These are phyloP conservation scores for Haplosporangium sp. DNA, from an alignment of 371 early-diverging fungal genomes.

Conservation along the genomic window DNA sequence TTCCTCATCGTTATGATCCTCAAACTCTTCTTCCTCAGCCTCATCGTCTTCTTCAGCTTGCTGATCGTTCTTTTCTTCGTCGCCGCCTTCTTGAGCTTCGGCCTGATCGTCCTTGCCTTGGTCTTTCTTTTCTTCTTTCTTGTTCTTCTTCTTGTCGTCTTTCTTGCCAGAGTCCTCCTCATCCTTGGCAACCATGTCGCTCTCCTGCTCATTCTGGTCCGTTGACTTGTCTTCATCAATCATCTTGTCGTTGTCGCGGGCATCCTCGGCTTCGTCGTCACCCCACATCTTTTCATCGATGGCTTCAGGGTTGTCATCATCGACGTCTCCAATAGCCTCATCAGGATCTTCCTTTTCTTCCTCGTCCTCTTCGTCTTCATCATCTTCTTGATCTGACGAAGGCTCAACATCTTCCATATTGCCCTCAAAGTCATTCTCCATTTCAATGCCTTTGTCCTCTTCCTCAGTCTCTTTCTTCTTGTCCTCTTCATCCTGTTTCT, in stretches of 20 bases:
- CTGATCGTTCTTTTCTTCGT: constrained; percentile 48
- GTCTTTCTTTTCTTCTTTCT: constrained; percentile 58
- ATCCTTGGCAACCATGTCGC: constrained; percentile 78
- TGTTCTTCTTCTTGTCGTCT: constrained; percentile 58
- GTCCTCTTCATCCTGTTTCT: constrained; percentile 68
- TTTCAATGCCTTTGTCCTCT: constrained; percentile 94
- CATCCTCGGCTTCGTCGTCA: constrained; percentile 83
- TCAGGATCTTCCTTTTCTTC: constrained; percentile 79
- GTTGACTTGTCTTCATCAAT: constrained; percentile 67
- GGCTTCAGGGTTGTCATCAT: constrained; percentile 87
- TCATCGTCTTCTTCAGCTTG: constrained; percentile 59
- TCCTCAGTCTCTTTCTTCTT: constrained; percentile 72
- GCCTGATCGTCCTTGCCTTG: constrained; percentile 64
- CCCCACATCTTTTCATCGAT: constrained; percentile 98
- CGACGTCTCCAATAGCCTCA: constrained; percentile 93
- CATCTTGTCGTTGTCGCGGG: constrained; percentile 72
- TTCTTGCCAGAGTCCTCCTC: constrained; percentile 61
- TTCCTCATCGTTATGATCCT: constrained; percentile 59
- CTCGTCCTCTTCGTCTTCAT: constrained; percentile 69
- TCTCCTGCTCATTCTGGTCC: constrained; percentile 63
- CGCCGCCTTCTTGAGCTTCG: constrained; percentile 57
- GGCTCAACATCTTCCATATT: constrained; percentile 88
- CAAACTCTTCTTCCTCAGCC: constrained; percentile 61
- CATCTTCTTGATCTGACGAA: constrained; percentile 69
- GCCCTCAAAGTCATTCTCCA: constrained; percentile 97